A percentile compares a stretch with the other conserved stretches of the same genome.
Conservation (phyloP, 192 early-diverging fungal genomes). For the Mortierella antarctica region DNA sequence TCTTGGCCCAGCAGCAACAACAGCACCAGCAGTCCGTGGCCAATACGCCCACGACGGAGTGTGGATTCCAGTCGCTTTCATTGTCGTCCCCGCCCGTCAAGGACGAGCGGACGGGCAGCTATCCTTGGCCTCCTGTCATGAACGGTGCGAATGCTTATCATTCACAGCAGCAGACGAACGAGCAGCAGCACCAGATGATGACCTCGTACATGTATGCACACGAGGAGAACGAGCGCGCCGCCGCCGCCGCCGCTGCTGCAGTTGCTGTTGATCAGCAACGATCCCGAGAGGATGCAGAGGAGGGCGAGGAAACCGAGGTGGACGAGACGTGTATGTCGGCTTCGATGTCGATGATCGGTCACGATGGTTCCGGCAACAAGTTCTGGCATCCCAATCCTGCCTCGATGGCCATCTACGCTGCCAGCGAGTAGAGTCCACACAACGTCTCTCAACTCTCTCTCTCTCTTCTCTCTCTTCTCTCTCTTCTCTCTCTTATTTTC, state of each 20-base stretch:
- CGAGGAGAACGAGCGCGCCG: neutral
- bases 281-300: slow-evolving; percentile 1
- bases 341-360: slow-evolving; percentile 3
- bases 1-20: slow-evolving; percentile 35
- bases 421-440: slow-evolving; percentile 5
- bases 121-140: slow-evolving; percentile 5
- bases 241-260: neutral
- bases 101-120: slow-evolving; percentile 26
- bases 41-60: slow-evolving; percentile 47
- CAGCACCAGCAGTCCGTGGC: slow-evolving; percentile 20
- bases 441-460: neutral
- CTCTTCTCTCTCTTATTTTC: neutral
- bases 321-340: neutral
- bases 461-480: neutral
- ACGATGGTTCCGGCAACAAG: slow-evolving; percentile 20
- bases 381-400: slow-evolving; percentile 25
- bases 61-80: slow-evolving; percentile 42
- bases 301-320: slow-evolving; percentile 14
- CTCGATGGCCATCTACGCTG: slow-evolving; percentile 18
- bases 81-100: slow-evolving; percentile 37
- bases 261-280: slow-evolving; percentile 5
- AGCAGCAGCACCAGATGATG: slow-evolving; percentile 14
- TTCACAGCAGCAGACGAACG: neutral
- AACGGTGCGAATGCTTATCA: neutral
- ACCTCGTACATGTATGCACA: slow-evolving; percentile 15